Conservation (phyloP, 2,329 filamentous ascomycete species). For the Ilyonectria robusta region DNA sequence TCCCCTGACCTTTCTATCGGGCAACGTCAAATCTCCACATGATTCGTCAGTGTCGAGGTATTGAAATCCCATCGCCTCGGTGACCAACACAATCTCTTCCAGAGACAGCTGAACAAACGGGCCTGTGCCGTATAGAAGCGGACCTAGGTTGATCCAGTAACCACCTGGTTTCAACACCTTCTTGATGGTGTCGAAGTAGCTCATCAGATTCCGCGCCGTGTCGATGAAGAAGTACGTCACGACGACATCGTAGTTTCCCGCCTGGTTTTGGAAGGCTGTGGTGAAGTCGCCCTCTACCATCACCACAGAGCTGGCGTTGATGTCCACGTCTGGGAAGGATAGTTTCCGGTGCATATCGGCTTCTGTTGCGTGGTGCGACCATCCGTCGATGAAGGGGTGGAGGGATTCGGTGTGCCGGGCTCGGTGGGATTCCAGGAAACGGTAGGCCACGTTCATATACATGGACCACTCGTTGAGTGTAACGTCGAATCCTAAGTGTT, state of each 20-base stretch:
- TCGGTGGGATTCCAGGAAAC: slow-evolving; percentile 59
- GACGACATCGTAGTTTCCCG: slow-evolving; percentile 61
- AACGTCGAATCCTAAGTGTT: slow-evolving; percentile 61
- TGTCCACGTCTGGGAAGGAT: slow-evolving; percentile 58
- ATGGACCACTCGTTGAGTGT: slow-evolving; percentile 71
- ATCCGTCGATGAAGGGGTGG: slow-evolving; percentile 69
- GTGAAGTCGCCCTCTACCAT: slow-evolving; percentile 72
- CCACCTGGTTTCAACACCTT: slow-evolving; percentile 62
- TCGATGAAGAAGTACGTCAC: slow-evolving; percentile 74
- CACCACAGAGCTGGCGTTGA: slow-evolving; percentile 56
- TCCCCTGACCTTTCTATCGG: slow-evolving; percentile 57
- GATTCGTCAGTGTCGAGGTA: slow-evolving; percentile 59
- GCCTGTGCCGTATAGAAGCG: slow-evolving; percentile 67
- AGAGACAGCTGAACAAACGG: slow-evolving; percentile 69
- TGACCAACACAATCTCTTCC: slow-evolving; percentile 65
- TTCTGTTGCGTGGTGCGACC: slow-evolving; percentile 68
- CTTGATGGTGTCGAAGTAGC: slow-evolving; percentile 68
- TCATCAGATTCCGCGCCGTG: slow-evolving; percentile 69
- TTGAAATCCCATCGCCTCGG: slow-evolving; percentile 65
- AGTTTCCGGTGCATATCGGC: slow-evolving; percentile 62
- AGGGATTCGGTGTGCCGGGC: slow-evolving; percentile 49
- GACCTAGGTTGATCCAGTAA: slow-evolving; percentile 70
- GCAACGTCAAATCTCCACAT: slow-evolving; percentile 61
- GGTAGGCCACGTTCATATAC: slow-evolving; percentile 70
- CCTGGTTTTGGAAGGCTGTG: slow-evolving; percentile 51